phyloP scores from a whole-genome alignment of 1,139 yeast genomes.

The Suhomyces bolitotheri region DNA sequence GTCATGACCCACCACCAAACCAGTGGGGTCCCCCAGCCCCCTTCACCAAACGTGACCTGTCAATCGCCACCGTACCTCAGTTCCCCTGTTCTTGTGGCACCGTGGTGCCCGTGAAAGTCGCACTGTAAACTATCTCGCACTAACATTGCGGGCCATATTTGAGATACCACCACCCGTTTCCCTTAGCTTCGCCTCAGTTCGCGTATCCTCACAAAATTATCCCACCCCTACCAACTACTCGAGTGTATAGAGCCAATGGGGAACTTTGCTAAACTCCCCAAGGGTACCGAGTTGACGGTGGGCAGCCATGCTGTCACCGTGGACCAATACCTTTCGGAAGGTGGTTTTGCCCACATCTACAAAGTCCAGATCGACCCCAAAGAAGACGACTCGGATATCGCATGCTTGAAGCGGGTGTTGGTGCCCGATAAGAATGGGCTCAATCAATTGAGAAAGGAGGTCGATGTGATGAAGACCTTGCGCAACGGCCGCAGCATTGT shows the following conservation, averaged over 20 bases:
- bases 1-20: no score
- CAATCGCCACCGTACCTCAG: no score
- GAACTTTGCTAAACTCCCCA: conserved; percentile 38
- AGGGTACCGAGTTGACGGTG: conserved; percentile 43
- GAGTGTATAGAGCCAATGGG: conserved; percentile 15
- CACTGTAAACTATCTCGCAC: no score
- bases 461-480: conserved; percentile 75
- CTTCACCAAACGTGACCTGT: no score
- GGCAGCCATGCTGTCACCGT: conserved; percentile 44
- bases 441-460: conserved; percentile 68
- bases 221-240: conserved; percentile 1
- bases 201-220: conserved; percentile 3
- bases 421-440: conserved; percentile 71
- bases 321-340: conserved; percentile 44
- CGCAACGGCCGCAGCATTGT: conserved; percentile 60
- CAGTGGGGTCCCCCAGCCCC: no score
- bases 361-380: conserved; percentile 50
- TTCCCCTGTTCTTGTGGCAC: no score
- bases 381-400: conserved; percentile 41
- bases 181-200: conserved; percentile 1
- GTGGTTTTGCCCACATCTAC: conserved; percentile 60
- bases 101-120: no score
- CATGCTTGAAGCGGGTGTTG: conserved; percentile 73
- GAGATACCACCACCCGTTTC: no score
- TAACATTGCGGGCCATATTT: no score